Conservation (phyloP, 1,139 yeast genomes). For the Lipomyces yarrowii region DNA sequence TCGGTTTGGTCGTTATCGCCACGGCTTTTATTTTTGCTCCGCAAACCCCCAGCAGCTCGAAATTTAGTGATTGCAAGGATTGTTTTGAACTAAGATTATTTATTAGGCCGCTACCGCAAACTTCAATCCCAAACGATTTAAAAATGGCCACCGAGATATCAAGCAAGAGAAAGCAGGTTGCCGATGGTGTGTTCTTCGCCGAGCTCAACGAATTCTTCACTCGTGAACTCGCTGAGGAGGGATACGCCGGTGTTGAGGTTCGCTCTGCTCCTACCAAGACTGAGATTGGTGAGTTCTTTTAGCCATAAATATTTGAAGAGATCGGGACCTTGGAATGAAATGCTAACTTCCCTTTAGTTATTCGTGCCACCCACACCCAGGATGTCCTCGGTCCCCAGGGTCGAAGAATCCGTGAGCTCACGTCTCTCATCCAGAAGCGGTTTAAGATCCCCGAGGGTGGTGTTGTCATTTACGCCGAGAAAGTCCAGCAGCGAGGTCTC, state of each 20-base stretch:
- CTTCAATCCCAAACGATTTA: background rate
- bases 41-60: background rate
- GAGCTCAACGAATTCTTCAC: slow-evolving; percentile 99
- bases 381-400: slow-evolving; percentile 99
- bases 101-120: background rate
- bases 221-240: slow-evolving; percentile 99
- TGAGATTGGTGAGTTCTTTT: slow-evolving; percentile 56
- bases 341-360: slow-evolving; percentile 49
- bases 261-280: slow-evolving; percentile 98
- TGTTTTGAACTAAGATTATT: background rate
- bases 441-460: slow-evolving; percentile 95
- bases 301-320: background rate
- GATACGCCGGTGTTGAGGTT: slow-evolving; percentile 99
- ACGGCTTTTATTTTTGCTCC: background rate
- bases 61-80: background rate
- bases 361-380: slow-evolving; percentile 99
- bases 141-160: slow-evolving; percentile 39
- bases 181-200: slow-evolving; percentile 99
- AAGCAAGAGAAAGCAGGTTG: slow-evolving; percentile 63
- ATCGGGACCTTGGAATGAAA: background rate
- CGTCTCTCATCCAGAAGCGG: slow-evolving; percentile 97
- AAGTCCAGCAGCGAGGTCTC: slow-evolving; percentile 99
- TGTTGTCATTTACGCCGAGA: slow-evolving; percentile 95
- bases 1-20: background rate
- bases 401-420: slow-evolving; percentile 99